A percentile compares a stretch with the other conserved stretches of the same genome.
Conservation (phyloP, 768 basidiomycete genomes). For the Amanita subjunquillea region DNA sequence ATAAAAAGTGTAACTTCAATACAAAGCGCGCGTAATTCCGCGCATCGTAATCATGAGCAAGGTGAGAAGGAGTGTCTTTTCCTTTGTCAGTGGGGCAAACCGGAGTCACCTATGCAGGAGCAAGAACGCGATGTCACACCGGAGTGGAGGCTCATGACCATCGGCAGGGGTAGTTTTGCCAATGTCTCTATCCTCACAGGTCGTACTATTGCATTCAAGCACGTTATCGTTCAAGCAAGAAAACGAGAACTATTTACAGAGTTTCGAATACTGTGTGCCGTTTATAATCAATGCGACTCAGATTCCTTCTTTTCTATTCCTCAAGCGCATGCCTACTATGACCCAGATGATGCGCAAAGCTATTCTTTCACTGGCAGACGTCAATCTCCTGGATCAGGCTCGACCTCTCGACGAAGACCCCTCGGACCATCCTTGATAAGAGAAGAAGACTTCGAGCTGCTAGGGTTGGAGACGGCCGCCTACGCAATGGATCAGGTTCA, state of each 20-base stretch:
- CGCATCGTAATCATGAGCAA: neutral
- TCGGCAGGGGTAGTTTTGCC: slow-evolving; percentile 4
- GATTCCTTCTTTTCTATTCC: slow-evolving; percentile 2
- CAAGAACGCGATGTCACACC: neutral
- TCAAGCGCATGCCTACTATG: neutral
- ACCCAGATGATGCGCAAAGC: neutral
- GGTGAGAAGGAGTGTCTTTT: neutral
- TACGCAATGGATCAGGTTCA: slow-evolving; percentile 19
- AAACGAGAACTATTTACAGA: neutral
- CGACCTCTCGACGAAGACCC: neutral
- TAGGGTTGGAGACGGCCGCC: slow-evolving; percentile 7
- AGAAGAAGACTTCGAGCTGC: neutral
- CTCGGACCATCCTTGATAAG: neutral
- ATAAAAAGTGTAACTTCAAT: too few species aligned
- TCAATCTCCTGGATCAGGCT: neutral
- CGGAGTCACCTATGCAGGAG: neutral
- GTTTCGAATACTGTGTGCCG: neutral
- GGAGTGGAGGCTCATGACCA: neutral
- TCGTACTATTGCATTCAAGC: slow-evolving; percentile 1
- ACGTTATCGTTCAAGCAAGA: neutral
- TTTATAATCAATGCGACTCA: neutral
- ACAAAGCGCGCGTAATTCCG: neutral
- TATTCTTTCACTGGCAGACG: neutral
- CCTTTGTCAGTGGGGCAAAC: neutral
- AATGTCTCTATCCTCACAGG: neutral